Base-by-base conservation (phyloP, 768 basidiomycete genomes). In the Pleurotus ostreatus region DNA sequence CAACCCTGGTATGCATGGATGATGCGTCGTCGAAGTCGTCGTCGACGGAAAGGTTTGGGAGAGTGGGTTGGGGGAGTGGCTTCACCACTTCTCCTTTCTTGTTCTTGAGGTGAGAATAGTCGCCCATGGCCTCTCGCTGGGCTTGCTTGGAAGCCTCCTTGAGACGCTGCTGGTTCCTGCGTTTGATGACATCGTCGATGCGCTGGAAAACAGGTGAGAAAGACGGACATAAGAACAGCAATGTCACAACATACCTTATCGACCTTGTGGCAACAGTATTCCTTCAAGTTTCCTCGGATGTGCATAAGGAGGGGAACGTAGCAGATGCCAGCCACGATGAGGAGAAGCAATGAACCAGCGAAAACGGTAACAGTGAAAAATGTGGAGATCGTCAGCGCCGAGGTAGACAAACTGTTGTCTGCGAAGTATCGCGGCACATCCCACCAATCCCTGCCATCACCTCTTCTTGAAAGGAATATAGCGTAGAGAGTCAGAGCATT, bases 181-280 rank as follows among this genome's bases (percentile, higher is more conserved):
- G 88, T 72, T 92, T 94, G 78, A 98, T 93, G 57, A 98, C 86
- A 66, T 88, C 91, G 57, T 86, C 82, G 63, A 98, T 98, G 60
- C 96, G 94, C 92, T 94, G 58, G 25, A 46, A 54, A 59, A 40
- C 26, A 38, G 37, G 18, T 53, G 15, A 60, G 55, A 34, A 9
- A n/a, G 55, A 44, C 4, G 16, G 47, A 38, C 53, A 57, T 26
- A 59, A 15, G 12, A 8, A 39, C 7, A 38, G 16, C 9, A 20
- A 26, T 13, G 46, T 16, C 22, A 5, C 30, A 8, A 44, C 65
- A 55, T 66, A 92, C 91, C 84, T 98, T 98, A 77, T 99, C 96
- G 49, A 98, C 93, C 71, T 98, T 97, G 77, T 98, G 93, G 69
- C 95, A 98, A 71, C 92, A 92, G 73, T 97, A 98, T 79, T 99